Percentiles rank a stretch among this genome's conserved stretches.
These are phyloP conservation scores for Fulvia fulva DNA, from an alignment of 2,329 filamentous ascomycete species.

Conservation along the genomic window DNA sequence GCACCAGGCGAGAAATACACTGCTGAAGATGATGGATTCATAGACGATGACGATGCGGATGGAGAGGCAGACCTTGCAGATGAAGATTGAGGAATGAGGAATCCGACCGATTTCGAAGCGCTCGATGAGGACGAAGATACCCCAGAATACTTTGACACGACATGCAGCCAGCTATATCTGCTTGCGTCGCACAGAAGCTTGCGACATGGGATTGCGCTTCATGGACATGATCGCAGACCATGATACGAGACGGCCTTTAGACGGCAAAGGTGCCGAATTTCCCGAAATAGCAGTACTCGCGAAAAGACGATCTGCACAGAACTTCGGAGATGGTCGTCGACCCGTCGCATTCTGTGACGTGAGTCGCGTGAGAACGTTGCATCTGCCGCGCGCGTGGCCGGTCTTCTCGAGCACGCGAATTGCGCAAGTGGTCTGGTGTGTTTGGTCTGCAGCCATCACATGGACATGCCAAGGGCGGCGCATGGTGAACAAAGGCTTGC, in stretches of 20 bases:
- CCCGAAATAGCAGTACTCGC: slow-evolving; percentile 9
- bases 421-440: neutral
- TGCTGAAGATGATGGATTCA: slow-evolving; percentile 33
- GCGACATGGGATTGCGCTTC: too few species aligned
- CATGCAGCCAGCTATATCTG: neutral
- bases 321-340: neutral
- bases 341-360: neutral
- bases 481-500: slow-evolving; percentile 1
- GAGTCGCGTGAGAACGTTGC: neutral
- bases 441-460: neutral
- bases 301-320: slow-evolving; percentile 5
- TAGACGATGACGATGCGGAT: slow-evolving; percentile 34
- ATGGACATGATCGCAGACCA: neutral
- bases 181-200: too few species aligned
- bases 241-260: neutral
- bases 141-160: neutral
- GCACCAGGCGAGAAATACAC: slow-evolving; percentile 29
- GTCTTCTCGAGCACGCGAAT: neutral
- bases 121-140: neutral
- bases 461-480: neutral
- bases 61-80: slow-evolving; percentile 34
- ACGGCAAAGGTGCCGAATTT: slow-evolving; percentile 1
- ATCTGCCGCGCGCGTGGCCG: neutral
- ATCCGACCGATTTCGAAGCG: neutral
- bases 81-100: slow-evolving; percentile 17